Conservation (phyloP, 164 flowering plant species). For the Nelumbo lutea region DNA sequence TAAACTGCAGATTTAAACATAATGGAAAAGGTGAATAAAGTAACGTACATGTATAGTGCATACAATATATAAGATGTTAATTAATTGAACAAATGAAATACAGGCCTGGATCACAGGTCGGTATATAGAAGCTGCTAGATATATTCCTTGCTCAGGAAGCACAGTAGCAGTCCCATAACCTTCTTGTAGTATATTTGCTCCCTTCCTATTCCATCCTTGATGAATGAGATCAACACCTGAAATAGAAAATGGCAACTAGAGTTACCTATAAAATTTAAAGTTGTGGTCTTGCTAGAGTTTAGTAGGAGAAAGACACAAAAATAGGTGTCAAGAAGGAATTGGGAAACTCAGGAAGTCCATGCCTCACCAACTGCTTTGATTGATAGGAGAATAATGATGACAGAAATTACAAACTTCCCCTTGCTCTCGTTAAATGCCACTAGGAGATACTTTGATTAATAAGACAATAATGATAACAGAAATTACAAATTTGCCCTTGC, state of each 20-base stretch:
- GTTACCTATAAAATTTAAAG: neutral
- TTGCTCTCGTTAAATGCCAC: too few species aligned
- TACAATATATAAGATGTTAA: neutral
- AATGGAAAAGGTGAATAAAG: conserved; percentile 4
- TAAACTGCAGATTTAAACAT: conserved; percentile 59
- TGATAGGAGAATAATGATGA: too few species aligned
- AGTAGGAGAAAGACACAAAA: neutral
- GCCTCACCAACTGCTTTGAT: too few species aligned
- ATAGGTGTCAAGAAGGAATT: neutral
- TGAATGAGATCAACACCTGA: conserved; percentile 71
- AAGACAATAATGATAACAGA: too few species aligned
- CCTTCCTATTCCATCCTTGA: conserved; percentile 88
- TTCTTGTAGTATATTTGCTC: conserved; percentile 74
- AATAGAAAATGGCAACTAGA: neutral
- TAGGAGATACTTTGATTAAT: too few species aligned
- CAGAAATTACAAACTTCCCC: too few species aligned
- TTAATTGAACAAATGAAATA: neutral
- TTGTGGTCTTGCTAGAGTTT: too few species aligned
- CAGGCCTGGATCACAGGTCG: conserved; percentile 92
- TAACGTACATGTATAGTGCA: neutral
- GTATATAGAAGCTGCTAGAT: conserved; percentile 89
- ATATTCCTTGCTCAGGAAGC: conserved; percentile 96
- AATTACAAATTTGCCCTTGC: too few species aligned
- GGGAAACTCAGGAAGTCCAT: too few species aligned
- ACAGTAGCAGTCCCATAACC: conserved; percentile 96